Conservation (phyloP, 2,329 filamentous ascomycete species). For the Nemania sp. region DNA sequence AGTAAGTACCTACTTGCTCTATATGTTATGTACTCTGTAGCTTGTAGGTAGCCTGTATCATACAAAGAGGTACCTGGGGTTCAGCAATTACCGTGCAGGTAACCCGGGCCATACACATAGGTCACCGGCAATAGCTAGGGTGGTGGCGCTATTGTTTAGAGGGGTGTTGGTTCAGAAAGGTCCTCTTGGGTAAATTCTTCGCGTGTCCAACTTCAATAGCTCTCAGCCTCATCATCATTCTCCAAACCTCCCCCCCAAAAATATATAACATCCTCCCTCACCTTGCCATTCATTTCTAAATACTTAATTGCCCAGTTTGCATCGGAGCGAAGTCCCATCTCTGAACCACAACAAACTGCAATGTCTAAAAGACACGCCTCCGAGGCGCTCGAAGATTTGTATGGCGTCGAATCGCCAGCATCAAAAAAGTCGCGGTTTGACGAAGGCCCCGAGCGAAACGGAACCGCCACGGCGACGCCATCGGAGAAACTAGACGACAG, state of each 20-base stretch:
- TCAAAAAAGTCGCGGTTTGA: slow-evolving; percentile 62
- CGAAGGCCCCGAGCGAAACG: slow-evolving; percentile 47
- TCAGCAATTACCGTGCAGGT: background rate
- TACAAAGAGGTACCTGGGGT: background rate
- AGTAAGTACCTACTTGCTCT: too few species aligned
- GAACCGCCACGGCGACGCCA: slow-evolving; percentile 39
- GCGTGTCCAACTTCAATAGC: background rate
- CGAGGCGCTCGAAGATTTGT: slow-evolving; percentile 62
- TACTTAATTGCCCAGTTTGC: background rate
- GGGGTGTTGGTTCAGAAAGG: slow-evolving; percentile 16
- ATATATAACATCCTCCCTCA: background rate
- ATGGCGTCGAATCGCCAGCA: slow-evolving; percentile 59
- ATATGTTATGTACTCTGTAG: too few species aligned
- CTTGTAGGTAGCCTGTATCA: too few species aligned
- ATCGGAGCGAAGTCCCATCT: background rate
- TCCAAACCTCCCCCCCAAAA: too few species aligned
- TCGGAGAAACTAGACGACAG: slow-evolving; percentile 37
- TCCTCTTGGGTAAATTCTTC: slow-evolving; percentile 13
- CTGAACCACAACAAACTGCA: background rate
- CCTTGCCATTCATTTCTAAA: background rate
- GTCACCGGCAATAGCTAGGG: slow-evolving; percentile 14
- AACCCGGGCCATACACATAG: background rate
- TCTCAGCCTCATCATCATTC: slow-evolving; percentile 12
- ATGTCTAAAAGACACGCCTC: slow-evolving; percentile 64
- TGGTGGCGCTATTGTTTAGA: slow-evolving; percentile 24